phyloP scores from a whole-genome alignment of 2,329 filamentous ascomycete species.

The Penicillium frequentans region DNA sequence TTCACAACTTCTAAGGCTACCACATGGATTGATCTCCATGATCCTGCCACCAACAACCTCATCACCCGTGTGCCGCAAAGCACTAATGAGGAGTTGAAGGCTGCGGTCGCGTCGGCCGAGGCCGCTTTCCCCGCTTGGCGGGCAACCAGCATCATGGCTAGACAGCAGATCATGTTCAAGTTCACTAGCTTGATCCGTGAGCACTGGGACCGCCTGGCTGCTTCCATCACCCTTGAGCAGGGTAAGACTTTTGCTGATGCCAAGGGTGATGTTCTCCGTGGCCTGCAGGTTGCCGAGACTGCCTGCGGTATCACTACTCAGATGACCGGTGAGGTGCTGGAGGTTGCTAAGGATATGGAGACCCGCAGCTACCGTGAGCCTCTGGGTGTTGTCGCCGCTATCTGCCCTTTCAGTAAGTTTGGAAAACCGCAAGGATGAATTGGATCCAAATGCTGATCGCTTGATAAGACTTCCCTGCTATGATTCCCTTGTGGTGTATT shows the following conservation, averaged over 20 bases:
- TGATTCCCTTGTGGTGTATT: conserved; percentile 70
- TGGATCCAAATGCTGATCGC: conserved; percentile 18
- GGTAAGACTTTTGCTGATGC: conserved; percentile 69
- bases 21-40: conserved; percentile 64
- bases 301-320: conserved; percentile 68
- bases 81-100: conserved; percentile 63
- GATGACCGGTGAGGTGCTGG: conserved; percentile 65
- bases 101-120: conserved; percentile 62
- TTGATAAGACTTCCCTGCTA: conserved; percentile 63
- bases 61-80: conserved; percentile 66
- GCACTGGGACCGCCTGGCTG: conserved; percentile 65
- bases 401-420: conserved; percentile 64
- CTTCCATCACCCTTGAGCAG: conserved; percentile 66
- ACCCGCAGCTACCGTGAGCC: conserved; percentile 66
- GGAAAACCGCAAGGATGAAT: background rate
- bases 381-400: conserved; percentile 63
- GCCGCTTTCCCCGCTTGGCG: conserved; percentile 65
- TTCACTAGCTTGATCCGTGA: conserved; percentile 63
- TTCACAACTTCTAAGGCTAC: conserved; percentile 59
- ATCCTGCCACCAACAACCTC: conserved; percentile 66
- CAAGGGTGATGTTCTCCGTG: conserved; percentile 65
- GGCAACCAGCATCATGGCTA: conserved; percentile 58
- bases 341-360: conserved; percentile 71
- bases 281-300: conserved; percentile 66
- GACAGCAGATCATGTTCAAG: conserved; percentile 68